Evolutionary conservation across 257 asterid species (phyloP).

Genomic region (Sherardia arvensis): DNA sequence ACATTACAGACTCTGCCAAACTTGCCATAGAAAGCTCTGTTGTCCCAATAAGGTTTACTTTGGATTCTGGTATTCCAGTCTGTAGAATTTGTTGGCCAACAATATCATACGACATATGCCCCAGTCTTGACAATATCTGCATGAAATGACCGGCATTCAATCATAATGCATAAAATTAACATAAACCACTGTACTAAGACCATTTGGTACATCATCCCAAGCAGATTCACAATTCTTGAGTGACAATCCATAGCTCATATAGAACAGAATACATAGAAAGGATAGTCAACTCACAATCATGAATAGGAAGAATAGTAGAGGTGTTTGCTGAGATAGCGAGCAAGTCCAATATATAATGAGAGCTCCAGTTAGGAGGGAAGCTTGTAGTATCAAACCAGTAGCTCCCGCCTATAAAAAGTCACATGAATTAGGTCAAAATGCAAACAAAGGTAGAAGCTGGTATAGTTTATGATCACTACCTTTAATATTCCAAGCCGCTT

Average conservation of each 20-base stretch:
- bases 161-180: neutral
- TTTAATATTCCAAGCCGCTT: conserved; percentile 61
- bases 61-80: conserved; percentile 89
- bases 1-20: conserved; percentile 81
- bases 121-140: conserved; percentile 89
- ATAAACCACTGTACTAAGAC: neutral
- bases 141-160: neutral
- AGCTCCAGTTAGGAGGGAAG: conserved; percentile 70
- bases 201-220: neutral
- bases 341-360: conserved; percentile 80
- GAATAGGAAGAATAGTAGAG: conserved; percentile 61
- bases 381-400: conserved; percentile 82
- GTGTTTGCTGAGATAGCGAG: conserved; percentile 56
- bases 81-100: conserved; percentile 88
- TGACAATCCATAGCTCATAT: neutral
- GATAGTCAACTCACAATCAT: conserved; percentile 56
- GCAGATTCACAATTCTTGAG: neutral
- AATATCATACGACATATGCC: conserved; percentile 86
- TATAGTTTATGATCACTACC: conserved; percentile 28
- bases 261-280: neutral
- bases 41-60: conserved; percentile 89
- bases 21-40: conserved; percentile 93
- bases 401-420: conserved; percentile 81
- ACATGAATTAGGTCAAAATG: conserved; percentile 10
- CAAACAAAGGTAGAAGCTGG: neutral